A percentile compares a stretch with the other conserved stretches of the same genome.
phyloP scores from a whole-genome alignment of 345 rosid species.

The Sisymbrium altissimum region DNA sequence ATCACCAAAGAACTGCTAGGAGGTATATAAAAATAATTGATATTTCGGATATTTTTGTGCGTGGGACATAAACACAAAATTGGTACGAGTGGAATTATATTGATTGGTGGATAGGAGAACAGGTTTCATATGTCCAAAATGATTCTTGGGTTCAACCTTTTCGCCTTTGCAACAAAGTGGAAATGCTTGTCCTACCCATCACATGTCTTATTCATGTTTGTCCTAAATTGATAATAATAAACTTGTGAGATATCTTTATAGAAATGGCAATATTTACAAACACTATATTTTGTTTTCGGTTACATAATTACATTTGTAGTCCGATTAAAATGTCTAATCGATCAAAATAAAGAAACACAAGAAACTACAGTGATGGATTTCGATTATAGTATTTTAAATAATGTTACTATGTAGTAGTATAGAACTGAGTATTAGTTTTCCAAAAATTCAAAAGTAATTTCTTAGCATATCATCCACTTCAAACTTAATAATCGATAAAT shows the following conservation, averaged over 20 bases:
- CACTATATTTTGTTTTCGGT: neutral
- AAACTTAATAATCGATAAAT: no score
- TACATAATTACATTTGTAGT: neutral
- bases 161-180: conserved; percentile 8
- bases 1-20: conserved; percentile 1
- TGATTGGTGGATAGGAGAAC: conserved; percentile 19
- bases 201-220: conserved; percentile 27
- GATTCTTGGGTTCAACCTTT: conserved; percentile 13
- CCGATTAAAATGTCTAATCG: neutral
- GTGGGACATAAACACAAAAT: conserved; percentile 15
- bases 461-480: no score
- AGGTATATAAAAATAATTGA: neutral
- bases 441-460: no score
- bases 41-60: neutral
- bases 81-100: neutral
- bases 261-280: neutral
- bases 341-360: neutral
- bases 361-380: neutral
- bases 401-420: neutral
- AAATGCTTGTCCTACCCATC: conserved; percentile 17
- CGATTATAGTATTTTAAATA: neutral
- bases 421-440: neutral
- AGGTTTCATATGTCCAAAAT: conserved; percentile 15
- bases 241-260: neutral
- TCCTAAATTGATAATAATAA: conserved; percentile 8